Evolutionary conservation across 352 stramenopile species (phyloP), one percentile per base, ranked within the genome.

Genomic region (Globisporangium barbulae): DNA sequence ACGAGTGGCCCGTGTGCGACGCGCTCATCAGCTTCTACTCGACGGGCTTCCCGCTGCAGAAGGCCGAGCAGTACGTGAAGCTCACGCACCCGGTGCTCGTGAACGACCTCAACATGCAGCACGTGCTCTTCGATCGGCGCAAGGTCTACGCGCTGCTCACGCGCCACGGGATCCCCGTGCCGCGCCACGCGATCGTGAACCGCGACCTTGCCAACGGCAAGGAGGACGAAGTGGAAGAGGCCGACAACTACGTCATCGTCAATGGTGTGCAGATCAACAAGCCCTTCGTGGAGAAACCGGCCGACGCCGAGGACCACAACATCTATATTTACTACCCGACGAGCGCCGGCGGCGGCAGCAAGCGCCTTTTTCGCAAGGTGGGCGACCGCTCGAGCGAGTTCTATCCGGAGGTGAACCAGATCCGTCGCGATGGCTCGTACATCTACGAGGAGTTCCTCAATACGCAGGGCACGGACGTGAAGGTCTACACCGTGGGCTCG

Each of bases 271-370:
- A 83, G 50, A 98, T 99, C 61, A 92, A 99, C 74, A 99, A 99
- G 75, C 98, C 97, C 2, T 99, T 99, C 67, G 98, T 99, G 0
- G 98, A 99, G 76, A 99, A 99, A 78, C 98, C 98, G 0, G 96
- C 98, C 1, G 86, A 99, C 74, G 97, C 97, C 0, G 98, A 99
- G 65, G 97, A 99, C 83, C 98, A 99, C 77, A 99, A 99, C 70
- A 97, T 99, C 65, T 97, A 98, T 72, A 99, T 99, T 70, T 99
- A 99, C 75, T 99, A 99, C 70, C 98, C 97, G 0, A 97, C 91
- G 25, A 98, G 84, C 59, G 97, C 97, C 12, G 98, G 98, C 30
- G 98, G 98, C 25, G 98, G 98, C 30, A 99, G 95, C 71, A 99
- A 99, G 72, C 97, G 98, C 22, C 73, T 99, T 2, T 99, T 99